Evolutionary conservation across 2,329 filamentous ascomycete genomes (phyloP).

Genomic region (Colletotrichum nymphaeae): DNA sequence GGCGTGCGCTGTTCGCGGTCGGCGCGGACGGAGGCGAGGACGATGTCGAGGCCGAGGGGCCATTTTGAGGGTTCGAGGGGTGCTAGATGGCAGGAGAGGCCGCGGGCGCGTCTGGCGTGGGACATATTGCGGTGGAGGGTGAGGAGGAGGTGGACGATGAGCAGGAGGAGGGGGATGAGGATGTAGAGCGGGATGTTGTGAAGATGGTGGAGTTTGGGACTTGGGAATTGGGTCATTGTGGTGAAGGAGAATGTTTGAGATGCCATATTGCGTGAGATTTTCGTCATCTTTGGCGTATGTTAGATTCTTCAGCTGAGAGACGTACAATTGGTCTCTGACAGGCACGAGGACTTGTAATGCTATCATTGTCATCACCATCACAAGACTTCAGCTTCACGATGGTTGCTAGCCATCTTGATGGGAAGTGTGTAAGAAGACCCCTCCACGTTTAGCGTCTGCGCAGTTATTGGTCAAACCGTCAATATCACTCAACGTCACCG

Average conservation of each 20-base stretch:
- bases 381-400: too few species aligned
- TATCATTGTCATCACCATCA: too few species aligned
- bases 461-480: neutral
- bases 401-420: too few species aligned
- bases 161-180: constrained; percentile 6
- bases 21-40: constrained; percentile 25
- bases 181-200: neutral
- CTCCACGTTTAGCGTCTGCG: neutral
- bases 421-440: neutral
- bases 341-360: too few species aligned
- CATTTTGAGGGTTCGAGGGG: constrained; percentile 20
- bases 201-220: neutral
- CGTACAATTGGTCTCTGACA: too few species aligned
- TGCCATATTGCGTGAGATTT: neutral
- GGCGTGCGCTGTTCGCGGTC: constrained; percentile 27
- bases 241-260: too few species aligned
- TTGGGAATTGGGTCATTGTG: too few species aligned
- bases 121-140: neutral
- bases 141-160: neutral
- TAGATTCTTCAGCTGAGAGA: too few species aligned
- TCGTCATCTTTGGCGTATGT: too few species aligned
- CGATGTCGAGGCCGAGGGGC: constrained; percentile 25
- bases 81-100: constrained; percentile 10
- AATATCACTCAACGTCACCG: neutral
- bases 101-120: neutral